Evolutionary conservation across 352 stramenopile genomes (phyloP).

Genomic region (Albugo laibachii): DNA sequence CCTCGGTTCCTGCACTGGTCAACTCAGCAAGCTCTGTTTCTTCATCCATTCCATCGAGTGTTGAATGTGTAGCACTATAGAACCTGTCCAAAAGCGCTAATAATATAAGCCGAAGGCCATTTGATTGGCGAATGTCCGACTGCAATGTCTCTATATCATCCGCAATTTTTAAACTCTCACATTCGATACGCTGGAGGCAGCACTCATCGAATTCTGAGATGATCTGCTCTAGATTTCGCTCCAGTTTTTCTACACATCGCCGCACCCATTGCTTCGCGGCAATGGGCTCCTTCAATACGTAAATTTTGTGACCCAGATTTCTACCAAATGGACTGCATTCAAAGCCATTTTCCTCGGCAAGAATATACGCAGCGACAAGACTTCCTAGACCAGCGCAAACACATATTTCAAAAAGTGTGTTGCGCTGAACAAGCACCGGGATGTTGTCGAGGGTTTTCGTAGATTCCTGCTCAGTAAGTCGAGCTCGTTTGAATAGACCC

Average conservation of each 20-base stretch:
- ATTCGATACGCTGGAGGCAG: background rate
- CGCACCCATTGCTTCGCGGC: conserved; percentile 61
- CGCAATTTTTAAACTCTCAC: background rate
- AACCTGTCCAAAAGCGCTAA: conserved; percentile 49
- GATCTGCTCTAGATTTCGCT: conserved; percentile 31
- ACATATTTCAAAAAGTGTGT: conserved; percentile 57
- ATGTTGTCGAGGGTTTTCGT: background rate
- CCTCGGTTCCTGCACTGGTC: conserved; percentile 35
- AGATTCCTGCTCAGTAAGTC: conserved; percentile 6
- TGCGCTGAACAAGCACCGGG: conserved; percentile 28
- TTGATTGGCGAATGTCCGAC: conserved; percentile 28
- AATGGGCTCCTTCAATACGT: conserved; percentile 63
- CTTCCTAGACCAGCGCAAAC: conserved; percentile 44
- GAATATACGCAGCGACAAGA: conserved; percentile 51
- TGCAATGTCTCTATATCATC: conserved; percentile 16
- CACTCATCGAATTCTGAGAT: conserved; percentile 10
- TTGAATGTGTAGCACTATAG: too few species aligned
- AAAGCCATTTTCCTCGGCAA: conserved; percentile 12
- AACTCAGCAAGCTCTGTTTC: conserved; percentile 50
- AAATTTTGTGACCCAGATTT: conserved; percentile 16
- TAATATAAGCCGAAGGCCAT: conserved; percentile 36
- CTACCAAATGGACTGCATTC: background rate
- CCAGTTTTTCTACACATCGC: conserved; percentile 25
- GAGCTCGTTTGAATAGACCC: conserved; percentile 20
- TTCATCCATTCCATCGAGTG: conserved; percentile 32